A percentile compares a stretch with the other conserved stretches of the same genome.
These are phyloP conservation scores for Eragrostis tef DNA, from an alignment of 202 grass and related monocot species.

Conservation along the genomic window DNA sequence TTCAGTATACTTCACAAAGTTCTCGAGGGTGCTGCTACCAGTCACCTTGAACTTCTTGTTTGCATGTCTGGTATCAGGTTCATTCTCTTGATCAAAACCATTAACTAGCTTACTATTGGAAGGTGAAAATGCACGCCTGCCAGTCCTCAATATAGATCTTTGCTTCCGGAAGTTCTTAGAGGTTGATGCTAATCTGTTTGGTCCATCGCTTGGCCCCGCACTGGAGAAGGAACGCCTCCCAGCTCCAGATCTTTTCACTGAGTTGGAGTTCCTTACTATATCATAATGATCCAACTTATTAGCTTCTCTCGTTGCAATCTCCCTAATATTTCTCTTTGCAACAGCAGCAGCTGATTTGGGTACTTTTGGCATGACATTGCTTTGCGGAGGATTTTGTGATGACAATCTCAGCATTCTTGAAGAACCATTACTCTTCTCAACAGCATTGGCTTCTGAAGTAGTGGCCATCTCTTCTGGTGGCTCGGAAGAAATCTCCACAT, in stretches of 20 bases:
- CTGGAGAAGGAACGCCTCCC: constrained; percentile 38
- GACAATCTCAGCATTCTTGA: constrained; percentile 46
- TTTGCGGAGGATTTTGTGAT: constrained; percentile 38
- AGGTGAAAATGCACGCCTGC: constrained; percentile 53
- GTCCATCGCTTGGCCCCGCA: constrained; percentile 42
- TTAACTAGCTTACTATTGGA: constrained; percentile 29
- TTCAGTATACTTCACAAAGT: constrained; percentile 45
- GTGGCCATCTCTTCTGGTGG: constrained; percentile 49
- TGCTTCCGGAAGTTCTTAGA: constrained; percentile 71
- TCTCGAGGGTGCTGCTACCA: constrained; percentile 26
- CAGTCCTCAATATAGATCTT: constrained; percentile 60
- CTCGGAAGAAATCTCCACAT: constrained; percentile 37
- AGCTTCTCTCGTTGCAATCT: constrained; percentile 55
- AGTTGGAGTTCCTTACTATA: constrained; percentile 41
- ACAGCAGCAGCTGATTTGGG: constrained; percentile 58
- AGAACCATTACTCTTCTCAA: constrained; percentile 46
- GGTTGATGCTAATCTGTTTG: constrained; percentile 38
- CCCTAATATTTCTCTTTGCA: constrained; percentile 57
- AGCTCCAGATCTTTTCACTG: constrained; percentile 38
- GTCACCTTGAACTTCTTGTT: constrained; percentile 43
- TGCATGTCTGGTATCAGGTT: constrained; percentile 44
- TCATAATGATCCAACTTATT: constrained; percentile 51
- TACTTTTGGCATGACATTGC: constrained; percentile 46
- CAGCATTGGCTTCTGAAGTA: constrained; percentile 47
- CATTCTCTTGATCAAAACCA: constrained; percentile 49